Conservation (phyloP, 805 yeast species). For the Yamadazyma paraphyllophila region DNA sequence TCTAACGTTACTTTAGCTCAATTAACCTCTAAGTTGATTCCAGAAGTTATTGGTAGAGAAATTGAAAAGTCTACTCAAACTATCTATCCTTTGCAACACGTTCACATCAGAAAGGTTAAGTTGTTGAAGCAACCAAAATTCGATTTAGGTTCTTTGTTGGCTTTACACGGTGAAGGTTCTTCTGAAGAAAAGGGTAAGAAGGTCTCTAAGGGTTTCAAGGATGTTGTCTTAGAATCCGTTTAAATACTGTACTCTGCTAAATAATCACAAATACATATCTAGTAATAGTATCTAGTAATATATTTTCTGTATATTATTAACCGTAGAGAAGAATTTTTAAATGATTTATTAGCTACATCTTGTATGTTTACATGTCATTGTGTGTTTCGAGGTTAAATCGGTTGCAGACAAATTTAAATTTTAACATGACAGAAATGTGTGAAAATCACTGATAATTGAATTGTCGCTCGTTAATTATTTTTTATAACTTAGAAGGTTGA, state of each 20-base stretch:
- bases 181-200: conserved; percentile 95
- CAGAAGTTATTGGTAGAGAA: conserved; percentile 98
- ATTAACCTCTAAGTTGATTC: conserved; percentile 94
- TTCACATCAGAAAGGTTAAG: conserved; percentile 98
- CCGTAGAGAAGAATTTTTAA: background rate
- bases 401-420: no score
- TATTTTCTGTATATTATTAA: background rate
- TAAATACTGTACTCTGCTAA: conserved; percentile 34
- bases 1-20: conserved; percentile 93
- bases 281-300: conserved; percentile 4
- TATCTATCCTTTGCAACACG: conserved; percentile 97
- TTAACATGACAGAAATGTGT: no score
- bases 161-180: conserved; percentile 95
- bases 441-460: no score
- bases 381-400: no score
- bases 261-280: conserved; percentile 11
- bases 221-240: conserved; percentile 96
- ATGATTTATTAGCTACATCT: no score
- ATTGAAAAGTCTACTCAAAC: conserved; percentile 93
- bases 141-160: conserved; percentile 93
- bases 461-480: no score
- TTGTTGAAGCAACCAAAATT: conserved; percentile 98
- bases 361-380: no score
- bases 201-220: conserved; percentile 97
- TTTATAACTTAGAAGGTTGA: no score